Evolutionary conservation across 345 rosid genomes (phyloP).

Genomic region (Hibiscus syriacus): DNA sequence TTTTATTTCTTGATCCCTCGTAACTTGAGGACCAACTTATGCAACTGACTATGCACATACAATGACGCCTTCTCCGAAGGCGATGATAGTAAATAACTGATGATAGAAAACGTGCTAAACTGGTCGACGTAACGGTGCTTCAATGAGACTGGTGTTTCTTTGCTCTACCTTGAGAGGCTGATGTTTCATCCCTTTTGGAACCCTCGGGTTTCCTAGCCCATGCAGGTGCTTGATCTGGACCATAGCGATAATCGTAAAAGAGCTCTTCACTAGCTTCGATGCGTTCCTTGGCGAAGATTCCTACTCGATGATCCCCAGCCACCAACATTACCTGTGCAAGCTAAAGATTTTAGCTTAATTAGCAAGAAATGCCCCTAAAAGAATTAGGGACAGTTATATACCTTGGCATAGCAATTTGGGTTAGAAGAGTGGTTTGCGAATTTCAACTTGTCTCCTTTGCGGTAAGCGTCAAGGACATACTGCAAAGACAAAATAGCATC

Average conservation of each 20-base stretch:
- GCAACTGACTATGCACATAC: conserved; percentile 14
- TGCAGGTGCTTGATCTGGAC: conserved; percentile 93
- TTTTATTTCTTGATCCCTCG: too few relatives aligned
- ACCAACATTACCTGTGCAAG: conserved; percentile 83
- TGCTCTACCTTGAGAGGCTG: conserved; percentile 77
- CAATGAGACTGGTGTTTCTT: conserved; percentile 97
- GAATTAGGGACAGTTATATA: conserved; percentile 13
- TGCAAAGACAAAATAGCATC: conserved; percentile 25
- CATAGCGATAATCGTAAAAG: conserved; percentile 90
- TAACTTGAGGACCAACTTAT: not conserved
- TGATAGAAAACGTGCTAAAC: not conserved
- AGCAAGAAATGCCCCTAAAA: not conserved
- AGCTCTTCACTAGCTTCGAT: conserved; percentile 95
- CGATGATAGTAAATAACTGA: not conserved
- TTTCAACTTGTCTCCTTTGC: conserved; percentile 97
- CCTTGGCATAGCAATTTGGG: conserved; percentile 98
- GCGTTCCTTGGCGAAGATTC: conserved; percentile 87
- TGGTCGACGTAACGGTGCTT: conserved; percentile 6
- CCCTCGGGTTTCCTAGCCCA: conserved; percentile 99
- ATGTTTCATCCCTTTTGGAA: conserved; percentile 66
- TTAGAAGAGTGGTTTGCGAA: conserved; percentile 92
- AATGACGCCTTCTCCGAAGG: not conserved
- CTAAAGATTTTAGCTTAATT: conserved; percentile 4
- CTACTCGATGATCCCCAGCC: conserved; percentile 97
- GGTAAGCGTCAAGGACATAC: conserved; percentile 94